A percentile compares a stretch with the other conserved stretches of the same genome.
Evolutionary conservation across 345 rosid genomes (phyloP).

Genomic region (Excoecaria agallocha): DNA sequence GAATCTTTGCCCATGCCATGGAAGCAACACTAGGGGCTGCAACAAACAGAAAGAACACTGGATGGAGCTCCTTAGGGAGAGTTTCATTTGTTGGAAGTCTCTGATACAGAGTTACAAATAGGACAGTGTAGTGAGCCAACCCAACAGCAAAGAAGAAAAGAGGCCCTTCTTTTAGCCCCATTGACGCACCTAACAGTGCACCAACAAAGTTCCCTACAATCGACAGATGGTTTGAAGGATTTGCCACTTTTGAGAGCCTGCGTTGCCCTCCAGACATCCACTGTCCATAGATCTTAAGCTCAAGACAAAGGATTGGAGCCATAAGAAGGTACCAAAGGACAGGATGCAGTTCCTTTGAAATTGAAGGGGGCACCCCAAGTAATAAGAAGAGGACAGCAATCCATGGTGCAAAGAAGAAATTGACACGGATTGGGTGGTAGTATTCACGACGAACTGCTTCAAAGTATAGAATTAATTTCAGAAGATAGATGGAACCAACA

Average conservation of each 20-base stretch:
- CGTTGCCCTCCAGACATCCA: conserved; percentile 96
- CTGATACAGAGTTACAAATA: conserved; percentile 88
- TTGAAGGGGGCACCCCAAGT: conserved; percentile 66
- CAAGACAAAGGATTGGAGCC: conserved; percentile 69
- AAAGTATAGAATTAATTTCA: conserved; percentile 59
- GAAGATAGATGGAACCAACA: conserved; percentile 53
- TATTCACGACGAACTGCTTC: conserved; percentile 91
- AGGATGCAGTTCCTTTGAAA: conserved; percentile 38
- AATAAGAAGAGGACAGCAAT: conserved; percentile 72
- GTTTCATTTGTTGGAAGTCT: conserved; percentile 89
- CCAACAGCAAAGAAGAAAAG: conserved; percentile 85
- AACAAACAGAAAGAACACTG: conserved; percentile 88
- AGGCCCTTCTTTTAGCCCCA: conserved; percentile 94
- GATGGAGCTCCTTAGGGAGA: conserved; percentile 90
- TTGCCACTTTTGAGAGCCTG: conserved; percentile 89
- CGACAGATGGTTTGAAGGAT: conserved; percentile 84
- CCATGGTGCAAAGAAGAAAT: conserved; percentile 95
- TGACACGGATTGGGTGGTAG: conserved; percentile 79
- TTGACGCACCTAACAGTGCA: conserved; percentile 77
- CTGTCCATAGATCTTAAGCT: conserved; percentile 86
- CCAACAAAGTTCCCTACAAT: conserved; percentile 89
- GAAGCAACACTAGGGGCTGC: conserved; percentile 90
- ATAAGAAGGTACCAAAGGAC: conserved; percentile 78
- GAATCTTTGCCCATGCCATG: conserved; percentile 80
- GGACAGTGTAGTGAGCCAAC: conserved; percentile 74